phyloP scores from a whole-genome alignment of 192 early-diverging fungal species.

The Linnemannia zychae region DNA sequence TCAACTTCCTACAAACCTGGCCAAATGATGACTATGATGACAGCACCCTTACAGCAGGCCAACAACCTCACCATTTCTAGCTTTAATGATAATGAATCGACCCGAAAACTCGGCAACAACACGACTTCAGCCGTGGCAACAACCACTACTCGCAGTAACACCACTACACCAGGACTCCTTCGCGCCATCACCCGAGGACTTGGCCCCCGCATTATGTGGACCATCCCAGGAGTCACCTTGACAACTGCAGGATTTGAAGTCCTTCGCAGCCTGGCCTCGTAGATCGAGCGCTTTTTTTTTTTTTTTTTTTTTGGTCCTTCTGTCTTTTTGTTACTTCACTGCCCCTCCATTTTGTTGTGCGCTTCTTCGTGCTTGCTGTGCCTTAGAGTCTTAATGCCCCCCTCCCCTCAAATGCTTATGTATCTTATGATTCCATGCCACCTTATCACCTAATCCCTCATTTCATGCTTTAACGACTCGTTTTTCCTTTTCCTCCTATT shows the following conservation, averaged over 20 bases:
- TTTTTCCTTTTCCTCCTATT: background rate
- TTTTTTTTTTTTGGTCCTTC: background rate
- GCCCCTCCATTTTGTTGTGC: background rate
- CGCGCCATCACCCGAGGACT: conserved; percentile 31
- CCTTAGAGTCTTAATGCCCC: background rate
- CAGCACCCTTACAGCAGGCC: background rate
- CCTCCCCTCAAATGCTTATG: background rate
- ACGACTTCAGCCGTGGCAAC: background rate
- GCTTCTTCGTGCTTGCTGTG: background rate
- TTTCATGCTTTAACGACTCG: conserved; percentile 1
- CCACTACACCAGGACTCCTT: conserved; percentile 16
- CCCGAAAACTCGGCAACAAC: background rate
- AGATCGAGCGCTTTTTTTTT: background rate
- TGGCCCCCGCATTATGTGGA: conserved; percentile 44
- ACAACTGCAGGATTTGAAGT: conserved; percentile 50
- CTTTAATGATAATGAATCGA: conserved; percentile 19
- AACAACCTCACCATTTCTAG: background rate
- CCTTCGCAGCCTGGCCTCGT: conserved; percentile 25
- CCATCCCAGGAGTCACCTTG: conserved; percentile 44
- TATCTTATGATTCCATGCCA: conserved; percentile 2
- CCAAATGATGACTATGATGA: conserved; percentile 8
- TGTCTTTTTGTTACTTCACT: background rate
- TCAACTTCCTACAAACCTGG: background rate
- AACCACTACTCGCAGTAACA: too few species aligned
- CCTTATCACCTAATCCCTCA: background rate